phyloP scores from a whole-genome alignment of 164 flowering plant species.

The Magnolia changhungtana region DNA sequence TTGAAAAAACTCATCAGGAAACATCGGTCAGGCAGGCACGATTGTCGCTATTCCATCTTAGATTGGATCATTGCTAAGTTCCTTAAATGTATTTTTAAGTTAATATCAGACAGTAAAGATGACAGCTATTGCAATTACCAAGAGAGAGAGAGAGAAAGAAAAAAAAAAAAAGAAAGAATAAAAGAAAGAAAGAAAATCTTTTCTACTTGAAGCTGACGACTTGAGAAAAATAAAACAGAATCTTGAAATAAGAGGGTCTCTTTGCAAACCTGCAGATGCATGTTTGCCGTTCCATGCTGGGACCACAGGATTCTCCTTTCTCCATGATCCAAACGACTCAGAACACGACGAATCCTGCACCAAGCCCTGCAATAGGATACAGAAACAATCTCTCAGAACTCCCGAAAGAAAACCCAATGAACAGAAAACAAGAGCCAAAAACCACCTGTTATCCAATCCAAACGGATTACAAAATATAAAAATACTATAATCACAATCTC shows the following conservation, averaged over 20 bases:
- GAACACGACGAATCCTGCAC: conserved; percentile 1
- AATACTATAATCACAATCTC: no score
- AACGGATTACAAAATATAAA: not conserved
- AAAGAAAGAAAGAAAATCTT: not conserved
- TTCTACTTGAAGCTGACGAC: not conserved
- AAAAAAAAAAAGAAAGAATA: no score
- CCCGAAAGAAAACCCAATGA: not conserved
- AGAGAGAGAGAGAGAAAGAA: no score
- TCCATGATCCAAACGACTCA: not conserved
- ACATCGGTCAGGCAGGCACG: no score
- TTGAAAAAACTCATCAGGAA: no score
- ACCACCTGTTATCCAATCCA: not conserved
- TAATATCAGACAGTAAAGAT: not conserved
- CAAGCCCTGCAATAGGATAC: conserved; percentile 4
- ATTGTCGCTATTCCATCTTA: not conserved
- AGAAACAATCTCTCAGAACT: not conserved
- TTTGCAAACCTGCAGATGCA: conserved; percentile 5
- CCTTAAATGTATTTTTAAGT: no score
- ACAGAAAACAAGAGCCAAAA: not conserved
- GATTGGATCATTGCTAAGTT: not conserved
- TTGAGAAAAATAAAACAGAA: not conserved
- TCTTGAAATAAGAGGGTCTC: not conserved
- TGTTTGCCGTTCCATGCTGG: conserved; percentile 6
- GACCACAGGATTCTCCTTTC: not conserved
- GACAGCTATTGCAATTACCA: not conserved